Base-by-base conservation (phyloP, 2,329 filamentous ascomycete species). In the Trichoderma guizhouense region DNA sequence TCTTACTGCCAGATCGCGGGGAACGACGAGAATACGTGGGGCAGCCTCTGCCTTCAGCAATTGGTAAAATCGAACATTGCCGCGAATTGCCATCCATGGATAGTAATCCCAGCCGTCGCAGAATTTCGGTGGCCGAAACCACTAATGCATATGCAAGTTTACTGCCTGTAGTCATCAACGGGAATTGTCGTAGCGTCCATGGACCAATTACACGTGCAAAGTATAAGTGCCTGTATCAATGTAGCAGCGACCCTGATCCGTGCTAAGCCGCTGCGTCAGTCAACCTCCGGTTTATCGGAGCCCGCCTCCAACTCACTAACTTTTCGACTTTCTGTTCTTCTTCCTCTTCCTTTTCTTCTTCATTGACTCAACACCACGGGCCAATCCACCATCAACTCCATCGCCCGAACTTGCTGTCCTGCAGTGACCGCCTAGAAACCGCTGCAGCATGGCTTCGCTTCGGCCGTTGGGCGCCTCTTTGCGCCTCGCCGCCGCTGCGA, bases 401-500 rank as follows among this genome's bases (percentile, higher is more conserved):
- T 60, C 39, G 36, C 28, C 28, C 15, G 7, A 64, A 30, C 51
- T 14, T 51, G 28, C 32, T 28, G 15, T 53, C 63, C 24, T 12
- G 21, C 39, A 39, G 36, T 21, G 58, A 43, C 32, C 18, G 66
- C 15, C 60, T 7, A 24, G n/a, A 21, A 26, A 65, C 15, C 55
- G 34, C 57, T 74, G 68, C 76, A 79, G 77, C 79, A 86, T 86
- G 84, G 83, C 83, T 71, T 83, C 83, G 77, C 82, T 85, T 74
- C 81, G 83, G 79, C 79, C 83, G 73, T 79, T 83, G 78, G 78
- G 78, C 73, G 79, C 82, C 75, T 79, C 83, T 74, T 76, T 84
- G 71, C 79, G 82, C 77, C 80, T 80, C 78, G 60, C 72, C 67
- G 74, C 73, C 60, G 74, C 73, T 11, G 32, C 32, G 57, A 53